Evolutionary conservation across 2,329 filamentous ascomycete genomes (phyloP), one percentile per base, ranked within the genome.

Genomic region (Pseudopithomyces chartarum): DNA sequence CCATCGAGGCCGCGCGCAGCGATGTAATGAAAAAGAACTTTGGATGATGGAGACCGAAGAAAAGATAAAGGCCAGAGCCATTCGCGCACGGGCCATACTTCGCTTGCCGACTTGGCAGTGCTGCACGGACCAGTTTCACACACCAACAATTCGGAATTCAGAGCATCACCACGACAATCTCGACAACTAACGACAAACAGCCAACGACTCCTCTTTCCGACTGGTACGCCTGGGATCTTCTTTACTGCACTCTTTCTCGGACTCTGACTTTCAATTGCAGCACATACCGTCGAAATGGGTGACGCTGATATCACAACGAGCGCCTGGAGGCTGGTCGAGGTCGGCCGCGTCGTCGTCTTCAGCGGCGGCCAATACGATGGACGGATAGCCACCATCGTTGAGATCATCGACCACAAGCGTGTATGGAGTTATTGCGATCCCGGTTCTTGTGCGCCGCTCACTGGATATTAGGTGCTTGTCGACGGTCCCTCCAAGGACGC

Each of bases 351-450:
- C 78, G 90, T 97, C 80, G 88, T 96, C 81, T 89, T 98, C 84
- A 90, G 91, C 81, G 83, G 86, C 78, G 90, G 92, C 78, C 88
- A 89, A 74, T 90, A 83, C 84, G 84, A 85, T 72, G 93, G 93
- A 84, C 91, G 91, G 80, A 87, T 98, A 75, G 96, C 93, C 76
- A 85, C 89, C 76, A 94, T 99, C 78, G 92, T 97, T 82, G 94
- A 99, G 89, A 98, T 99, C 82, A 95, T 99, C 84, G 95, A 99
- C 85, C 94, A 99, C 90, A 97, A 97, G 88, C 92, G 95, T 84
- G 95, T 99, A 96, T 80, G 95, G 92, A 78, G 53, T 55, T 17
- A 48, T 51, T 56, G 60, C 58, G 54, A 57, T 53, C 50, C 54
- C 45, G 60, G 48, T 54, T 64, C 42, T 46, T 56, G 63, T 58